These are phyloP conservation scores for Ophiostoma sp. DNA, from an alignment of 2,329 filamentous ascomycete species.

Conservation along the genomic window DNA sequence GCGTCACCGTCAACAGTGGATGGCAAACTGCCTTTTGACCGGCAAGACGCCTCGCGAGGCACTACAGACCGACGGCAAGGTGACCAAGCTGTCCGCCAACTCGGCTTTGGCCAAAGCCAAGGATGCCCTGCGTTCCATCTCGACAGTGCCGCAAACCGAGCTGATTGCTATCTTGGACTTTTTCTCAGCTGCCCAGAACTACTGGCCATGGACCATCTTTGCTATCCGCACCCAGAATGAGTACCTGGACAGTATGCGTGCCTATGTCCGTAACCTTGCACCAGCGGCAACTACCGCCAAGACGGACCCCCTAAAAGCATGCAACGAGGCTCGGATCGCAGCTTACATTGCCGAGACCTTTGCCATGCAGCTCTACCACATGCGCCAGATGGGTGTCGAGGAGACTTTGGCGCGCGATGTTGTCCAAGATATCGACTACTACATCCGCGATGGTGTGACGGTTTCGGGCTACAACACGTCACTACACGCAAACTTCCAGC, in stretches of 20 bases:
- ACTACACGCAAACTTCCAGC: slow-evolving; percentile 76
- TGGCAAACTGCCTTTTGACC: slow-evolving; percentile 87
- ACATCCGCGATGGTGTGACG: slow-evolving; percentile 67
- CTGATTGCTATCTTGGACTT: slow-evolving; percentile 78
- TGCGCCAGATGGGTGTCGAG: slow-evolving; percentile 68
- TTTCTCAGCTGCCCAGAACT: slow-evolving; percentile 80
- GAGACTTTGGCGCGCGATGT: slow-evolving; percentile 63
- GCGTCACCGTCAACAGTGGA: slow-evolving; percentile 88
- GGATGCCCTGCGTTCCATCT: slow-evolving; percentile 61
- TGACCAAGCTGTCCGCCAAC: slow-evolving; percentile 45
- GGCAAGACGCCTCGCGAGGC: slow-evolving; percentile 77
- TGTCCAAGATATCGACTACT: slow-evolving; percentile 71
- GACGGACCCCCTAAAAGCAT: slow-evolving; percentile 51
- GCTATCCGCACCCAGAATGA: slow-evolving; percentile 66
- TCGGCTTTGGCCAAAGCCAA: slow-evolving; percentile 73
- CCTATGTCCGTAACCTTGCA: slow-evolving; percentile 59
- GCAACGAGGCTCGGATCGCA: slow-evolving; percentile 64
- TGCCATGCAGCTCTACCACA: slow-evolving; percentile 83
- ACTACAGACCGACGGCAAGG: slow-evolving; percentile 51
- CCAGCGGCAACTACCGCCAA: slow-evolving; percentile 49
- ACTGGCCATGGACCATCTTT: slow-evolving; percentile 91
- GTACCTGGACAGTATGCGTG: slow-evolving; percentile 67
- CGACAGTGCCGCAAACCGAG: slow-evolving; percentile 57
- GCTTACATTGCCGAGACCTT: slow-evolving; percentile 82
- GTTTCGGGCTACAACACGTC: slow-evolving; percentile 83